phyloP scores from a whole-genome alignment of 805 yeast genomes.

The Ogataea minuta region DNA sequence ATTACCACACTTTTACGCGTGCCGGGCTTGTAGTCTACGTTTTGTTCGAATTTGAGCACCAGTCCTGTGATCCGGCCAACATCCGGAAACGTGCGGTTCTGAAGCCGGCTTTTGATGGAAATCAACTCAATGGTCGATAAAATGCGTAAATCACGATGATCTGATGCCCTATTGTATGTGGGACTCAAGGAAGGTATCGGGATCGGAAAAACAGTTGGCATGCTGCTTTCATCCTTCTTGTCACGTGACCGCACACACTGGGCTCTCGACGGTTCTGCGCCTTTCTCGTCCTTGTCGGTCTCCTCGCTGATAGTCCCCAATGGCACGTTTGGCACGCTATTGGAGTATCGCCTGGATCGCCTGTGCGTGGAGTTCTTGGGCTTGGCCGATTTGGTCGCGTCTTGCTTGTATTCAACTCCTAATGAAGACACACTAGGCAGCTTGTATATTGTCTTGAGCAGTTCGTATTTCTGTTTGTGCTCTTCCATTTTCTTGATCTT shows the following conservation, averaged over 20 bases:
- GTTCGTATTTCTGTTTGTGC: conserved; percentile 26
- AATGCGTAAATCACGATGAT: conserved; percentile 13
- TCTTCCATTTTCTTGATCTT: conserved; percentile 20
- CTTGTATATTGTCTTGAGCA: conserved; percentile 24
- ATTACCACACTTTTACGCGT: conserved; percentile 7
- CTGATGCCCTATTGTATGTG: conserved; percentile 14
- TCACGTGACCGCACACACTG: conserved; percentile 1
- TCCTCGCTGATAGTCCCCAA: conserved; percentile 13
- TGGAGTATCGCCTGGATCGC: conserved; percentile 1
- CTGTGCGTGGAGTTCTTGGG: neutral
- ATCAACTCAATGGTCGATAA: conserved; percentile 20
- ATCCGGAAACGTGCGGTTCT: conserved; percentile 16
- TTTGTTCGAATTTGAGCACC: conserved; percentile 21
- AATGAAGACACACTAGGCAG: conserved; percentile 30
- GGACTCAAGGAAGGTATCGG: conserved; percentile 15
- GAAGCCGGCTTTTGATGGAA: conserved; percentile 20
- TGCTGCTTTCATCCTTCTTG: neutral
- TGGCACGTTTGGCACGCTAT: neutral
- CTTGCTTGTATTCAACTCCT: conserved; percentile 11
- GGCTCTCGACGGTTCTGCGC: neutral
- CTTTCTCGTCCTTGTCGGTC: conserved; percentile 1
- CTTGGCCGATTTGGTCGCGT: neutral
- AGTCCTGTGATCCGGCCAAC: conserved; percentile 19
- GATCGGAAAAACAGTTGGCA: conserved; percentile 5
- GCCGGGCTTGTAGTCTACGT: conserved; percentile 13